Evolutionary conservation across 208 protist species (phyloP).

Genomic region (Leishmania arabica): DNA sequence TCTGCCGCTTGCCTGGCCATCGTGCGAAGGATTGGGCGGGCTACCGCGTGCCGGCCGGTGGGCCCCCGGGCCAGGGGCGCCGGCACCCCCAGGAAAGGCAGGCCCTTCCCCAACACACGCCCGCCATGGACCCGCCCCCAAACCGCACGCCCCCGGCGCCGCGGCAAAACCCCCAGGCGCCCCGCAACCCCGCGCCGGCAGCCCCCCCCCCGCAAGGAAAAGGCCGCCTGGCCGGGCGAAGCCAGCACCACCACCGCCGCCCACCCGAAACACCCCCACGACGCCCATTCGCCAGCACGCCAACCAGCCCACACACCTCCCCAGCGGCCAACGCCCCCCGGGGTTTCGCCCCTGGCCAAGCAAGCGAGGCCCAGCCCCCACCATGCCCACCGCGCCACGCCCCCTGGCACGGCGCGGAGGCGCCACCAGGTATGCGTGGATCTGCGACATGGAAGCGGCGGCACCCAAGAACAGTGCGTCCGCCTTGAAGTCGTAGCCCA

Average conservation of each 20-base stretch:
- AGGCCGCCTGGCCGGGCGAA: constrained; percentile 29
- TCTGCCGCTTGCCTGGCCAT: not conserved
- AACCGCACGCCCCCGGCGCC: no score
- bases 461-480: constrained; percentile 38
- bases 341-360: constrained; percentile 30
- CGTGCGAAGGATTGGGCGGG: not conserved
- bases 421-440: constrained; percentile 34
- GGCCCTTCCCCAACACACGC: no score
- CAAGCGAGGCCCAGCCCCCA: constrained; percentile 35
- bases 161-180: no score
- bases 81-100: no score
- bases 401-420: constrained; percentile 33
- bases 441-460: constrained; percentile 28
- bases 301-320: constrained; percentile 33
- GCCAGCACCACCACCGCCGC: constrained; percentile 24
- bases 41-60: no score
- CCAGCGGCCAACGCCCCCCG: constrained; percentile 34
- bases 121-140: no score
- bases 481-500: constrained; percentile 34
- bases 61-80: no score
- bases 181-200: no score
- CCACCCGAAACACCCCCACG: constrained; percentile 34
- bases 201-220: constrained; percentile 8
- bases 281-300: constrained; percentile 33
- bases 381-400: constrained; percentile 24